These are phyloP conservation scores for Monilinia fructicola DNA, from an alignment of 2,329 filamentous ascomycete genomes.

Conservation along the genomic window DNA sequence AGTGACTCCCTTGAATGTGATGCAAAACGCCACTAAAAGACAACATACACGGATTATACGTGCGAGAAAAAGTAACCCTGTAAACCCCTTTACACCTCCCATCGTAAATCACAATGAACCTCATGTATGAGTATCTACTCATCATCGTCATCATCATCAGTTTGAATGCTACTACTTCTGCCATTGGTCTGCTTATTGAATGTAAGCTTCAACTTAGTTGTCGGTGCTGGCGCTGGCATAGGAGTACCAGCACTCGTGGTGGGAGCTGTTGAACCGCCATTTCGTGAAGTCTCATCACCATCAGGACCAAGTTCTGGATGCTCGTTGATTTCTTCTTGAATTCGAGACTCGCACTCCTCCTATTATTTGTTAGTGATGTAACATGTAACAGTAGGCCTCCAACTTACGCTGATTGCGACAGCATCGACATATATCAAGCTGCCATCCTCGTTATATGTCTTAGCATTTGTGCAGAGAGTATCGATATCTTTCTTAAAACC, in stretches of 20 bases:
- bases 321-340: conserved; percentile 54
- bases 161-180: conserved; percentile 46
- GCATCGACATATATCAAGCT: conserved; percentile 91
- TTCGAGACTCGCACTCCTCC: conserved; percentile 57
- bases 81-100: conserved; percentile 23
- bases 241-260: conserved; percentile 64
- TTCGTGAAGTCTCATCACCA: conserved; percentile 47
- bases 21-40: conserved; percentile 27
- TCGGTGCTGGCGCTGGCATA: conserved; percentile 51
- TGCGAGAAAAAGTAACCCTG: conserved; percentile 25
- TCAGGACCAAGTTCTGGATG: conserved; percentile 54
- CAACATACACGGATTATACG: conserved; percentile 13
- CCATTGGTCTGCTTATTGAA: conserved; percentile 49
- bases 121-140: conserved; percentile 21
- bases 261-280: conserved; percentile 46
- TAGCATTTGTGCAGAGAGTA: conserved; percentile 84
- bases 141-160: conserved; percentile 51
- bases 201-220: conserved; percentile 64
- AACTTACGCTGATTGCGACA: conserved; percentile 82
- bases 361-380: conserved; percentile 44
- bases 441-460: conserved; percentile 94
- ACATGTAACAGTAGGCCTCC: not conserved
- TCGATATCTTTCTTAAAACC: conserved; percentile 82
- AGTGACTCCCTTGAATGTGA: conserved; percentile 21
- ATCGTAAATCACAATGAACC: conserved; percentile 26